Evolutionary conservation across 176 grass and related monocot genomes (phyloP), one percentile per base, ranked within the genome.

Genomic region (Oropetium thomaeum): DNA sequence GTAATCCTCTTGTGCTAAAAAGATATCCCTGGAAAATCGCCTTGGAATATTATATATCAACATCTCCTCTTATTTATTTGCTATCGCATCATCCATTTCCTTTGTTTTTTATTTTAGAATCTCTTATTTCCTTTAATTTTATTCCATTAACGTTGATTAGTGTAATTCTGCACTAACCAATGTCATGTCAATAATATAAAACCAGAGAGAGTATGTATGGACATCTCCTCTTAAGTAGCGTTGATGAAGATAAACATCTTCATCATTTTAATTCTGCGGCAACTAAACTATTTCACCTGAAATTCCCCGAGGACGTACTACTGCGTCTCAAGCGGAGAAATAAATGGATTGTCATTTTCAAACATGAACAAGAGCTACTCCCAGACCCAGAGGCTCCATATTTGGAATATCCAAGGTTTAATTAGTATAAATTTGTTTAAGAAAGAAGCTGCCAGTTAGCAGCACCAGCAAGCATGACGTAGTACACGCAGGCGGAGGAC

Each of bases 341-440:
- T 3, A 27, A 23, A 42, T 14, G 5, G 12, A 23, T 29, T 6
- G 8, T 19, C 29, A n/a, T 60, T 47, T 45, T 5, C 9, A 7
- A 34, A 8, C 71, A 42, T 7, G 27, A 7, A 19, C 20, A 52
- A 22, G 26, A 3, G n/a, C n/a, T n/a, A n/a, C n/a, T n/a, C n/a
- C n/a, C n/a, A 26, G 43, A 45, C 44, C 44, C 17, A 15, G 20
- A 31, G 39, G 0, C 15, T 33, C 28, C 49, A 48, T 45, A n/a
- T 75, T 75, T 59, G 71, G 51, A 82, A 75, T 35, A 73, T 38
- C 62, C n/a, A 20, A 75, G 38, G 51, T 75, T 82, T 67, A n/a
- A n/a, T n/a, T n/a, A n/a, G n/a, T n/a, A n/a, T 25, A 7, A 33
- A 35, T 37, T 55, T 16, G 28, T 23, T 23, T 20, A 22, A 57